Evolutionary conservation across 768 basidiomycete genomes (phyloP).

Genomic region (Paxillus rubicundulus): DNA sequence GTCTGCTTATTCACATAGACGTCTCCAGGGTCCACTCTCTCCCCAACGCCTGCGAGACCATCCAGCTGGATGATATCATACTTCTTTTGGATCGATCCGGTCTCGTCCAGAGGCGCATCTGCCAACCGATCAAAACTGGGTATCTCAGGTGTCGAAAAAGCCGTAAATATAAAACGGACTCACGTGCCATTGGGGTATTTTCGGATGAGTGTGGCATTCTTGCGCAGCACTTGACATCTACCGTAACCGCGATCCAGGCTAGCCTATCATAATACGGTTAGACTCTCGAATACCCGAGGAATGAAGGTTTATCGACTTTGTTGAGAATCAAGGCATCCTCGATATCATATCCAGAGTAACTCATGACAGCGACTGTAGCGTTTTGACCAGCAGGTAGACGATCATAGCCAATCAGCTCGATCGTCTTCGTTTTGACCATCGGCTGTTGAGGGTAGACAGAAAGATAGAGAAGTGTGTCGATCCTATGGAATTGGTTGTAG

Average conservation of each 20-base stretch:
- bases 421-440: constrained; percentile 99
- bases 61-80: constrained; percentile 91
- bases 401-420: constrained; percentile 95
- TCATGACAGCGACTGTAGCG: constrained; percentile 98
- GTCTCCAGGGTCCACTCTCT: constrained; percentile 88
- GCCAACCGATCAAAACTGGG: constrained; percentile 88
- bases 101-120: constrained; percentile 85
- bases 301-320: constrained; percentile 48
- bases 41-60: constrained; percentile 92
- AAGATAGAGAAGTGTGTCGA: constrained; percentile 97
- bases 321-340: constrained; percentile 98
- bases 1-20: constrained; percentile 97
- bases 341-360: constrained; percentile 98
- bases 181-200: constrained; percentile 97
- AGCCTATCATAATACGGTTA: constrained; percentile 48
- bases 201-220: constrained; percentile 90
- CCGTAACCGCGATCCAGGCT: constrained; percentile 97
- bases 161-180: constrained; percentile 37
- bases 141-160: neutral
- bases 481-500: constrained; percentile 95
- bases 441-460: constrained; percentile 98
- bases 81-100: constrained; percentile 73
- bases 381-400: constrained; percentile 97
- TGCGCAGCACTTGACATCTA: constrained; percentile 94
- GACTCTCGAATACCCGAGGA: constrained; percentile 5